A percentile compares a stretch with the other conserved stretches of the same genome.
phyloP scores from a whole-genome alignment of 1,284 basidiomycete species.

The Psilocybe mexicana region DNA sequence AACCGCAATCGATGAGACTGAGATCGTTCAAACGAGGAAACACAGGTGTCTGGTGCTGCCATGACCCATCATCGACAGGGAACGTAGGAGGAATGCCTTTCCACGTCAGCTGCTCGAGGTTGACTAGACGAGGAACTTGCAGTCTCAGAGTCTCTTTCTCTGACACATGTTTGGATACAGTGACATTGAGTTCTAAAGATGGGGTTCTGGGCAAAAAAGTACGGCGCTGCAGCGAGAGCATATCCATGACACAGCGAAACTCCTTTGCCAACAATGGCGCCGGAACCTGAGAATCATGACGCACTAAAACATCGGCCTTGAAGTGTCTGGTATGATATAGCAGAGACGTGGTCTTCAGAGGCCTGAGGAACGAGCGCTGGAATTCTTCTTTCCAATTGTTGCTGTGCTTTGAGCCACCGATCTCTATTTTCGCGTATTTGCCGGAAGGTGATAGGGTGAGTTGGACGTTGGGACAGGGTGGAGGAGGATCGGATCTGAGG shows the following conservation, averaged over 20 bases:
- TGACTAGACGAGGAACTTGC: not conserved
- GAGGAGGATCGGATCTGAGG: no score
- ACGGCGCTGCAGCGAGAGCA: not conserved
- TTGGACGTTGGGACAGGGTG: not conserved
- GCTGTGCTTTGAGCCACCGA: conserved; percentile 5
- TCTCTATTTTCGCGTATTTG: conserved; percentile 1
- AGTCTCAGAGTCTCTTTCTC: not conserved
- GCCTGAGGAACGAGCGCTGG: not conserved
- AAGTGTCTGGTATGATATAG: not conserved
- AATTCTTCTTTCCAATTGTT: not conserved
- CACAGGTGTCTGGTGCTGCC: not conserved
- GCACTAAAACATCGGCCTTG: not conserved
- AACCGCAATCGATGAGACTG: not conserved
- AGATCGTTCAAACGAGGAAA: conserved; percentile 5
- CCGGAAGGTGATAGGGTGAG: not conserved
- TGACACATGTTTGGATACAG: not conserved
- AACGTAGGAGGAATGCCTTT: conserved; percentile 4
- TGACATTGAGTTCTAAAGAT: conserved; percentile 3
- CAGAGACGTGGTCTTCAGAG: not conserved
- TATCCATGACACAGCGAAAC: not conserved
- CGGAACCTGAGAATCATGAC: not conserved
- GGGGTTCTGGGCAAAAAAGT: not conserved
- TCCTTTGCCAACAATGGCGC: not conserved
- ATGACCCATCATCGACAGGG: no score
- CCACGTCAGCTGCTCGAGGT: conserved; percentile 9